Conservation (phyloP, 2,329 filamentous ascomycete genomes). For the Fusarium sp. region DNA sequence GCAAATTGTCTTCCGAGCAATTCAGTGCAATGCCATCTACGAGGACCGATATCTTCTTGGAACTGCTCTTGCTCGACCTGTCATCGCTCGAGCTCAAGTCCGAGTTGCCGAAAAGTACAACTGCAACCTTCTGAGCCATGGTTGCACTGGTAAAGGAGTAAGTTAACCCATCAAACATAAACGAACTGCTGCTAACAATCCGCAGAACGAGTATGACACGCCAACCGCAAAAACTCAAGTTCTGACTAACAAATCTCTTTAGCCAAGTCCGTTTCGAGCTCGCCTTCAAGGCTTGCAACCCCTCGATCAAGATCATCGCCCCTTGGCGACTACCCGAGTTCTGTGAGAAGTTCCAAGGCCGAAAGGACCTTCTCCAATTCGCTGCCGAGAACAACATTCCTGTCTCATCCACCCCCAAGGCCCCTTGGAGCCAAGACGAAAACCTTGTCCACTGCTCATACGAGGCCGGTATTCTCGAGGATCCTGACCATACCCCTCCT, state of each 20-base stretch:
- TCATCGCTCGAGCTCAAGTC: constrained; percentile 68
- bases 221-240: neutral
- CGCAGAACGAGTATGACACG: constrained; percentile 46
- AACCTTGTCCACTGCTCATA: constrained; percentile 40
- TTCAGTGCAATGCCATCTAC: constrained; percentile 63
- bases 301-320: constrained; percentile 75
- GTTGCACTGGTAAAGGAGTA: constrained; percentile 71
- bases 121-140: constrained; percentile 57
- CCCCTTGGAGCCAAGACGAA: constrained; percentile 70
- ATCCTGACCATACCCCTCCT: constrained; percentile 67
- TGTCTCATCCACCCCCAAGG: constrained; percentile 77
- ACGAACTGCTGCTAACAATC: constrained; percentile 3
- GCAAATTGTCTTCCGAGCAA: constrained; percentile 78
- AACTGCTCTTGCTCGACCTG: constrained; percentile 71
- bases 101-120: constrained; percentile 51
- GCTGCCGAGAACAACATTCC: constrained; percentile 74
- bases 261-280: constrained; percentile 56
- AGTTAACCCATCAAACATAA: constrained; percentile 43
- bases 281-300: constrained; percentile 62
- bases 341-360: constrained; percentile 70
- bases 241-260: constrained; percentile 16
- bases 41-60: constrained; percentile 58
- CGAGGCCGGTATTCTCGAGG: constrained; percentile 54
- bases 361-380: constrained; percentile 59
- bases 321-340: constrained; percentile 78